Percentiles rank a stretch among this genome's conserved stretches.
Conservation (phyloP, 2,329 filamentous ascomycete species). For the Aspergillus alliaceus region DNA sequence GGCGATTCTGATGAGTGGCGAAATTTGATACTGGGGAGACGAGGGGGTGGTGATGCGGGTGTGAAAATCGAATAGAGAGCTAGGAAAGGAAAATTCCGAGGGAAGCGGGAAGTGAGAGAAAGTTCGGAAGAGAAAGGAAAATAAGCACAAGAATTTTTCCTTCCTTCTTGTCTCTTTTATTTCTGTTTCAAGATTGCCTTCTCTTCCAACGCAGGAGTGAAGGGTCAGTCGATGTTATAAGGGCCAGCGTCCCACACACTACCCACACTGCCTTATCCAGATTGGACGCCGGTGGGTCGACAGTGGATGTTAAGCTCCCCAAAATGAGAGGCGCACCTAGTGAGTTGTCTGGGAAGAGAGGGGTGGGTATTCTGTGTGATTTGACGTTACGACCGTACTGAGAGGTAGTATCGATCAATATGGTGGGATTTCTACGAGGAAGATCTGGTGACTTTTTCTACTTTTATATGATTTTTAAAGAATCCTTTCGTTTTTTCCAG, state of each 20-base stretch:
- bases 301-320: slow-evolving; percentile 29
- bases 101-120: background rate
- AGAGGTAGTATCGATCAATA: slow-evolving; percentile 12
- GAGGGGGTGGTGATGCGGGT: background rate
- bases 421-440: background rate
- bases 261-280: slow-evolving; percentile 35
- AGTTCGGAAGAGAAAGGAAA: slow-evolving; percentile 1
- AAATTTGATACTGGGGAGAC: slow-evolving; percentile 4
- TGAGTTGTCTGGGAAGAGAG: slow-evolving; percentile 9
- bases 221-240: slow-evolving; percentile 36
- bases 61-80: too few relatives aligned
- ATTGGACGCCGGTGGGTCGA: slow-evolving; percentile 33
- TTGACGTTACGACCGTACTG: background rate
- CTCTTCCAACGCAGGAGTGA: background rate
- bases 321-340: slow-evolving; percentile 10
- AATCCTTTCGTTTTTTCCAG: background rate
- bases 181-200: slow-evolving; percentile 3
- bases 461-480: background rate
- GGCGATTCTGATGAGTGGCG: slow-evolving; percentile 14
- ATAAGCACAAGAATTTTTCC: background rate
- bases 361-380: slow-evolving; percentile 5
- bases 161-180: background rate
- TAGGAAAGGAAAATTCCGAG: too few relatives aligned
- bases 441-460: background rate
- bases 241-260: slow-evolving; percentile 29